Base-by-base conservation (phyloP, 352 stramenopile genomes). In the Blastocystis sp. region DNA sequence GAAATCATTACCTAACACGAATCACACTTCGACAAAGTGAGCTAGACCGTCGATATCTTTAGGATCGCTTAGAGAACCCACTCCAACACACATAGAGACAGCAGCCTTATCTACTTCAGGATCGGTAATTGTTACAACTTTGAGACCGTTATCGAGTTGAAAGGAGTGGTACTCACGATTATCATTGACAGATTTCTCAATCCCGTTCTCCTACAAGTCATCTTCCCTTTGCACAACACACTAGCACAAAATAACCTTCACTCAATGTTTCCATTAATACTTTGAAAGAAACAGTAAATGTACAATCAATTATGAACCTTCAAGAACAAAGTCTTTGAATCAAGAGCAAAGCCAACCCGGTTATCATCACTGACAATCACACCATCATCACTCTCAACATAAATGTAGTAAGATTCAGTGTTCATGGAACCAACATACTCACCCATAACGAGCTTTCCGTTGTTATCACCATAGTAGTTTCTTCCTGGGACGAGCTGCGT, bases 1-100 rank as follows among this genome's bases (percentile, higher is more conserved):
- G 29, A 57, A 35, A 56, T 39, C 21, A 35, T 21, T 57, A 12
- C 21, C 3, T 16, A 87, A 9, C 1, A 5, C 3, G 1, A 51
- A 54, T 61, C 37, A 6, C 54, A 87, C 77, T 19, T 87, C 89
- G 57, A 90, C 88, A 83, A 91, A 90, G 71, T 91, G 89, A 9
- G 89, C 89, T 65, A 91, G 83, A 21, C 89, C 89, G 49, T 81
- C 24, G 0, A 90, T 43, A n/a, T 90, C 88, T 4, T 14, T 51
- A 6, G 89, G 89, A 73, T 91, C 89, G 49, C 88, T 42, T 61
- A 91, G 75, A 71, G 88, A 81, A n/a, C 89, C 89, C n/a, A 73
- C 89, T 21, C 86, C 52, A 58, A 91, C 88, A 59, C 59, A 88
- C 88, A 91, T 89, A 16, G 63, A 89, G 21, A 87, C 89, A 11